A percentile compares a stretch with the other conserved stretches of the same genome.
Conservation (phyloP, 306 rosid genomes). For the Begonia fuchsioides region DNA sequence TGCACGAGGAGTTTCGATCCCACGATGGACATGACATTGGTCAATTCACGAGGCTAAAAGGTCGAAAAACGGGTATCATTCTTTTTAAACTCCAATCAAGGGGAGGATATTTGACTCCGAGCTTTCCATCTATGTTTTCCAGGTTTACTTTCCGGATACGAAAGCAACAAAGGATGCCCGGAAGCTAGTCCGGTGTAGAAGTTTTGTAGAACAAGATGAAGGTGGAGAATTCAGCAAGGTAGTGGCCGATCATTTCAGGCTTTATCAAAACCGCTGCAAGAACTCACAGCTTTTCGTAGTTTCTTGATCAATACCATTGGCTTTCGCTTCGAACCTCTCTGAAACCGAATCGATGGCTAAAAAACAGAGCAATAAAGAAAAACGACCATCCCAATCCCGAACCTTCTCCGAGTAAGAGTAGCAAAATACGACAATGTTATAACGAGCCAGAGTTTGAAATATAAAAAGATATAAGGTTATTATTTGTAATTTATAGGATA, state of each 20-base stretch:
- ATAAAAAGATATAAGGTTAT: too few relatives aligned
- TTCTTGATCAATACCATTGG: constrained; percentile 87
- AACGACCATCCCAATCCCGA: neutral
- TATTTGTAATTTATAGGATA: constrained; percentile 4
- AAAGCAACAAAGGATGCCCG: too few relatives aligned
- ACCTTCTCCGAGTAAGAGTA: constrained; percentile 86
- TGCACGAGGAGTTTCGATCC: constrained; percentile 42
- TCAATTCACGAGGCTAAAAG: constrained; percentile 49
- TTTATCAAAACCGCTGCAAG: constrained; percentile 45
- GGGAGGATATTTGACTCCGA: too few relatives aligned
- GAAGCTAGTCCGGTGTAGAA: too few relatives aligned
- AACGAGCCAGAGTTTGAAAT: too few relatives aligned
- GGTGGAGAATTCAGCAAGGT: constrained; percentile 79
- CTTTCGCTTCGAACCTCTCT: constrained; percentile 82
- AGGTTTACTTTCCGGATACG: too few relatives aligned
- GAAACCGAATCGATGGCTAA: constrained; percentile 22
- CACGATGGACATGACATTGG: constrained; percentile 72
- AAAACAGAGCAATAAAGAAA: neutral
- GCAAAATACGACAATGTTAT: too few relatives aligned
- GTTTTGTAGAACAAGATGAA: too few relatives aligned
- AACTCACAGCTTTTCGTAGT: constrained; percentile 73
- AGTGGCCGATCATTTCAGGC: constrained; percentile 82
- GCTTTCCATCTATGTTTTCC: too few relatives aligned
- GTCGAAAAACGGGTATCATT: constrained; percentile 10
- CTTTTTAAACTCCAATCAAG: constrained; percentile 7